Conservation (phyloP, 192 early-diverging fungal species). For the Ambispora gerdemannii region DNA sequence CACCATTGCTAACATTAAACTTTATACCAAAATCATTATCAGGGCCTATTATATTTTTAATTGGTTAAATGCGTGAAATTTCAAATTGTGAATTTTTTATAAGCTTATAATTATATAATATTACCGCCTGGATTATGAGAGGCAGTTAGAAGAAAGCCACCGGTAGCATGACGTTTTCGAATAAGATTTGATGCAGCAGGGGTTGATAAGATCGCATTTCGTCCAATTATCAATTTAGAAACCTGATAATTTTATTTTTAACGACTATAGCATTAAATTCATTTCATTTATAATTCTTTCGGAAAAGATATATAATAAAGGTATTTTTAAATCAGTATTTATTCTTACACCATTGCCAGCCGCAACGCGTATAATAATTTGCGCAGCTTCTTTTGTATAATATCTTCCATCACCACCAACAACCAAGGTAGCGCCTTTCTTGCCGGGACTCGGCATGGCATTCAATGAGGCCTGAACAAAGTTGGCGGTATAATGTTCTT, state of each 20-base stretch:
- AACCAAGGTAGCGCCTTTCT: conserved; percentile 77
- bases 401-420: conserved; percentile 97
- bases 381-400: conserved; percentile 78
- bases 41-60: conserved; percentile 53
- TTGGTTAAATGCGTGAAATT: no score
- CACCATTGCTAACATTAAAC: conserved; percentile 95
- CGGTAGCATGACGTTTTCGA: conserved; percentile 81
- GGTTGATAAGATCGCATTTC: conserved; percentile 90
- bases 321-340: no score
- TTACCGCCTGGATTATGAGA: conserved; percentile 95
- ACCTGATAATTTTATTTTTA: conserved; percentile 65
- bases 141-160: conserved; percentile 95
- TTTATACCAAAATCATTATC: conserved; percentile 99
- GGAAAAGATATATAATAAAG: no score
- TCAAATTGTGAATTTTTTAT: no score
- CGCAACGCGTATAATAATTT: conserved; percentile 83
- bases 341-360: conserved; percentile 75
- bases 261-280: no score
- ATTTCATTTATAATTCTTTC: no score
- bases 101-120: no score
- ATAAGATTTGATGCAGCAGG: conserved; percentile 95
- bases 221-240: conserved; percentile 83
- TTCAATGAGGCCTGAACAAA: conserved; percentile 90
- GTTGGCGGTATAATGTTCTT: conserved; percentile 93
- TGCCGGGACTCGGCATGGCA: conserved; percentile 72